phyloP scores from a whole-genome alignment of 768 basidiomycete genomes.

The Leccinum disarticulatum region DNA sequence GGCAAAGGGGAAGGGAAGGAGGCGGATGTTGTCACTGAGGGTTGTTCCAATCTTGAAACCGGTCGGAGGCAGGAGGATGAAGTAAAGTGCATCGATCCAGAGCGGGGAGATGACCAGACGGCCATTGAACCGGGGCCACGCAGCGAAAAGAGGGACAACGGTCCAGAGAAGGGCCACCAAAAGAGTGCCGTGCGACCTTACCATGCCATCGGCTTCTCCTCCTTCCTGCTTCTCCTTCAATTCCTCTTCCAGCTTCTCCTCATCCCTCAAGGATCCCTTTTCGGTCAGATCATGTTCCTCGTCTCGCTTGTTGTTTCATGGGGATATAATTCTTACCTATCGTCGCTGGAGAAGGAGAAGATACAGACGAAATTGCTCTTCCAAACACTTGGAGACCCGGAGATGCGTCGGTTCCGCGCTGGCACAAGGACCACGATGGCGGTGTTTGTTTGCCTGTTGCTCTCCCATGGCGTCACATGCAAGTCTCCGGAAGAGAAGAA shows the following conservation, averaged over 20 bases:
- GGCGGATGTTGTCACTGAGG: too few relatives aligned
- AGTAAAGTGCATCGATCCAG: too few relatives aligned
- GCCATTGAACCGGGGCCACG: not conserved
- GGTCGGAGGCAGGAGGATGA: too few relatives aligned
- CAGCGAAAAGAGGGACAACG: not conserved
- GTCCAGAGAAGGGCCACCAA: not conserved
- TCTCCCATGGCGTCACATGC: conserved; percentile 17
- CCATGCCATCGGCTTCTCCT: conserved; percentile 25
- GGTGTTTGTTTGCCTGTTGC: conserved; percentile 24
- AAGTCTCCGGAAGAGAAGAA: not conserved
- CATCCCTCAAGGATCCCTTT: conserved; percentile 33
- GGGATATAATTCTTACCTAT: conserved; percentile 34
- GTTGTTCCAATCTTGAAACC: too few relatives aligned
- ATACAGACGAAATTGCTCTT: conserved; percentile 21
- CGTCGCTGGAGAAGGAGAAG: conserved; percentile 36
- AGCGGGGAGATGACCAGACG: not conserved
- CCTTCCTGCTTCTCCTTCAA: conserved; percentile 30
- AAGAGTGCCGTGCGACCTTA: conserved; percentile 1
- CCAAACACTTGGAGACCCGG: conserved; percentile 6
- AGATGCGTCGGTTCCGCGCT: conserved; percentile 14
- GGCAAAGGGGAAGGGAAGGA: too few relatives aligned
- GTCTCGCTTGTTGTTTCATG: conserved; percentile 33
- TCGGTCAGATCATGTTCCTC: conserved; percentile 38
- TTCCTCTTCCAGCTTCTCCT: conserved; percentile 36
- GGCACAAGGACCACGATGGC: conserved; percentile 23